Percentiles rank a stretch among this genome's conserved stretches.
phyloP scores from a whole-genome alignment of 208 protist species.

The Trypanosoma conorhini region DNA sequence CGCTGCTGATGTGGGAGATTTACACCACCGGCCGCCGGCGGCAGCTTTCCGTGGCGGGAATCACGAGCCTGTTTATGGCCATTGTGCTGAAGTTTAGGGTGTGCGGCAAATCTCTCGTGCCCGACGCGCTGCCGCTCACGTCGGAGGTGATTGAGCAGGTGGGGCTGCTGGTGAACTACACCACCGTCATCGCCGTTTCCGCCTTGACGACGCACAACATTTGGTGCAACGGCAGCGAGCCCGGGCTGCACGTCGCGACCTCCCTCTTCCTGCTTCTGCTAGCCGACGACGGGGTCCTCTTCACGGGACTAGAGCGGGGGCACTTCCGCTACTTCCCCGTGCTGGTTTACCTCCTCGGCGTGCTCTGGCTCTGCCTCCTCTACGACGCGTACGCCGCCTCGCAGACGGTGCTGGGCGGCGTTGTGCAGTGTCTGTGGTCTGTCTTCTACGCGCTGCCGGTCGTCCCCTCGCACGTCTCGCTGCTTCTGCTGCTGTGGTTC shows the following conservation, averaged over 20 bases:
- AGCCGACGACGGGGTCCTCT: conserved; percentile 63
- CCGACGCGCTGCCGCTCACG: conserved; percentile 37
- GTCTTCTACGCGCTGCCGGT: conserved; percentile 31
- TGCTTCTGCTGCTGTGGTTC: conserved; percentile 33
- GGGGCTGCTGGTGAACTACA: conserved; percentile 60
- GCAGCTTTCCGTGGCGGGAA: conserved; percentile 49
- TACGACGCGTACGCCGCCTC: conserved; percentile 40
- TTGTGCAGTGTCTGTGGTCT: conserved; percentile 19
- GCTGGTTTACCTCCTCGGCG: conserved; percentile 32
- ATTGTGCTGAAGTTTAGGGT: conserved; percentile 70
- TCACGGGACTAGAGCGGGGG: conserved; percentile 38
- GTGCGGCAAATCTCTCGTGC: conserved; percentile 56
- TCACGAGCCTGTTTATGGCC: conserved; percentile 57
- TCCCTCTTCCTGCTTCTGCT: conserved; percentile 73
- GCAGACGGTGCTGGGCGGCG: background rate
- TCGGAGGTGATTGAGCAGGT: conserved; percentile 29
- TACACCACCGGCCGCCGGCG: conserved; percentile 60
- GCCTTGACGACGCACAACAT: conserved; percentile 59
- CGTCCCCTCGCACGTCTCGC: conserved; percentile 38
- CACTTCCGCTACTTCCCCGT: conserved; percentile 77
- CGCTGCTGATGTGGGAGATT: conserved; percentile 53
- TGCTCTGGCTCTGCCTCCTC: conserved; percentile 54
- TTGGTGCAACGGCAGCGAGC: conserved; percentile 59
- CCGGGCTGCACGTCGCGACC: conserved; percentile 55
- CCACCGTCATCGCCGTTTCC: conserved; percentile 44